These are phyloP conservation scores for Elasticomyces elasticus DNA, from an alignment of 495 filamentous ascomycete genomes.

Conservation along the genomic window DNA sequence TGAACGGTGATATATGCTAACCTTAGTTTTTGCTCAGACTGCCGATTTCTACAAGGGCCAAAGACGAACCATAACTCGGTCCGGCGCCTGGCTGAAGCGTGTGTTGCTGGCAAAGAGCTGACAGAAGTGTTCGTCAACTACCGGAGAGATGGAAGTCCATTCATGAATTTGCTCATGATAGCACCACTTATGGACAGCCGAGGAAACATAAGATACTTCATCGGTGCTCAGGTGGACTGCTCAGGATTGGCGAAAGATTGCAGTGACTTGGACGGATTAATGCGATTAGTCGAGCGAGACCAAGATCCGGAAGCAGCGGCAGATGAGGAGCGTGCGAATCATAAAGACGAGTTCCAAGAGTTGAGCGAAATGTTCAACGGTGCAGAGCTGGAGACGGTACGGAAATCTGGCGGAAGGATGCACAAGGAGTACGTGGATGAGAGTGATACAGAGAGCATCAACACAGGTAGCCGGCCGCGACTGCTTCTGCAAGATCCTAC, in stretches of 20 bases:
- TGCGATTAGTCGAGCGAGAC: conserved; percentile 33
- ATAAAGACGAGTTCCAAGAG: conserved; percentile 45
- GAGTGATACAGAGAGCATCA: conserved; percentile 29
- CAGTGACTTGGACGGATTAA: conserved; percentile 46
- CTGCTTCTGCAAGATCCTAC: conserved; percentile 31
- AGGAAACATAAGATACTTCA: conserved; percentile 50
- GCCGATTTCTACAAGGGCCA: conserved; percentile 56
- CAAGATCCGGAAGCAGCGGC: conserved; percentile 23
- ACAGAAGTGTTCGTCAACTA: conserved; percentile 63
- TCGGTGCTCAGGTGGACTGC: conserved; percentile 58
- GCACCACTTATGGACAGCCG: conserved; percentile 53
- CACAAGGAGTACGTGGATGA: conserved; percentile 43
- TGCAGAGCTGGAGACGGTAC: conserved; percentile 47
- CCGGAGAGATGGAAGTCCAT: conserved; percentile 54
- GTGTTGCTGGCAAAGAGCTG: conserved; percentile 49
- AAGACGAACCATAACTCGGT: conserved; percentile 44
- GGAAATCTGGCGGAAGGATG: conserved; percentile 46
- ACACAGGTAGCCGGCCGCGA: conserved; percentile 30
- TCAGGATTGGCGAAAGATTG: conserved; percentile 53
- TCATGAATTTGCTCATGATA: conserved; percentile 60
- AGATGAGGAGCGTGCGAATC: conserved; percentile 21
- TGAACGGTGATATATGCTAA: no score
- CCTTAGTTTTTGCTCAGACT: conserved; percentile 28
- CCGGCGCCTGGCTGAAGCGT: conserved; percentile 44
- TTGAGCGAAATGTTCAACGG: conserved; percentile 54